Evolutionary conservation across 208 protist genomes (phyloP), one percentile per base, ranked within the genome.

Genomic region (Zelonia costaricensis): DNA sequence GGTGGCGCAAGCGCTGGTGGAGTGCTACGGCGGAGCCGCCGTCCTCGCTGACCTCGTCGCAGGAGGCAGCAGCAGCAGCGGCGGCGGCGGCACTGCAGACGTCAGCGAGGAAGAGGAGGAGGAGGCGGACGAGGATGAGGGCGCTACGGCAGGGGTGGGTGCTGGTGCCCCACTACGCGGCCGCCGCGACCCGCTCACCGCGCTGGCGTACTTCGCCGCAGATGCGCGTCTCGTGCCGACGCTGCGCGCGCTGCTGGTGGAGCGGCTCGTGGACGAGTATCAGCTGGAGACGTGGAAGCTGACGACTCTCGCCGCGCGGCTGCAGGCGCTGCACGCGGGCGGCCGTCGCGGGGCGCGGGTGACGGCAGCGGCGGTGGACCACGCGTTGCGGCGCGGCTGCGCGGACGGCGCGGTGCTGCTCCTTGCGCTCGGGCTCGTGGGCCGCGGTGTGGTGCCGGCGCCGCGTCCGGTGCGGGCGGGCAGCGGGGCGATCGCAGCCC

Each of bases 351-450:
- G 53, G 31, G 55, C 47, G 44, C 59, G 36, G 20, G 22, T 54
- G 30, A 52, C 59, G 6, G 47, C 70, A 20, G 60, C 73, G 13
- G 77, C 78, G 12, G 80, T 92, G 15, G 86, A 89, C 56, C 82
- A 84, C 33, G 82, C 82, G 3, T 75, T 93, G 8, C 33, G 38
- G 36, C 52, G 62, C 22, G 68, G 58, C 55, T 86, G 77, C 60
- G 55, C 71, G 1, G 78, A 84, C 22, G 83, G 78, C 5, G 80
- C 78, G 15, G 15, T 90, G 30, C 56, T 93, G 49, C 68, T 93
- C 40, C 51, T 89, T 13, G 65, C 77, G 0, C 40, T 87, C n/a
- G 78, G 85, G 23, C 53, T 89, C 3, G 38, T 49, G 12, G 78
- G 84, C 16, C 76, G 55, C 4, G 72, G 74, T 27, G 60, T 57